Evolutionary conservation across 495 filamentous ascomycete species (phyloP).

Genomic region (Pseudoneurospora amorphoporcata): DNA sequence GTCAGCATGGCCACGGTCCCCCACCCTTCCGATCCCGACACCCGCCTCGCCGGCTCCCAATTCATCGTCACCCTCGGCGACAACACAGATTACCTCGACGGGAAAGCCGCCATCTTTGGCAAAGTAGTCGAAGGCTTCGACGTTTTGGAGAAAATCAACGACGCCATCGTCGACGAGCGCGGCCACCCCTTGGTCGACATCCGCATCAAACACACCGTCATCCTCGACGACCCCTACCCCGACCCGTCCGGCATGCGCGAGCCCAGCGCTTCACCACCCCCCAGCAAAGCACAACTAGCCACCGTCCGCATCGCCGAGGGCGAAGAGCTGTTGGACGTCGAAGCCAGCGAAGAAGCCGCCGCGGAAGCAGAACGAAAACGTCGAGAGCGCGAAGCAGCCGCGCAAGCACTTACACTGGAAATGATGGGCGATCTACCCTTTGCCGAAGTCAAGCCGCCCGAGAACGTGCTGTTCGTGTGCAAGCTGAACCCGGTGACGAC

Average conservation of each 20-base stretch:
- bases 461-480: conserved; percentile 97
- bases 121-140: conserved; percentile 93
- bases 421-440: conserved; percentile 98
- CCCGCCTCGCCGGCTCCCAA: conserved; percentile 72
- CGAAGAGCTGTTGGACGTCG: conserved; percentile 55
- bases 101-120: conserved; percentile 87
- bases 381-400: conserved; percentile 83
- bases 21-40: conserved; percentile 65
- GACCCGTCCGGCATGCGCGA: conserved; percentile 67
- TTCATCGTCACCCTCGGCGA: conserved; percentile 86
- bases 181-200: conserved; percentile 84
- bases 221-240: conserved; percentile 81
- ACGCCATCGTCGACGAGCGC: conserved; percentile 71
- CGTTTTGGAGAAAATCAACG: conserved; percentile 85
- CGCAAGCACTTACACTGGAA: conserved; percentile 88
- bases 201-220: conserved; percentile 78
- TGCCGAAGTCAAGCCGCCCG: conserved; percentile 93
- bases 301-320: conserved; percentile 88
- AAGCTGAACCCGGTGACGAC: conserved; percentile 92
- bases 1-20: conserved; percentile 91
- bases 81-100: conserved; percentile 78
- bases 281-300: conserved; percentile 73
- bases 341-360: conserved; percentile 63
- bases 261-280: conserved; percentile 70
- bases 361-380: conserved; percentile 68